These are phyloP conservation scores for Myxozyma melibiosi DNA, from an alignment of 805 yeast species.

Conservation along the genomic window DNA sequence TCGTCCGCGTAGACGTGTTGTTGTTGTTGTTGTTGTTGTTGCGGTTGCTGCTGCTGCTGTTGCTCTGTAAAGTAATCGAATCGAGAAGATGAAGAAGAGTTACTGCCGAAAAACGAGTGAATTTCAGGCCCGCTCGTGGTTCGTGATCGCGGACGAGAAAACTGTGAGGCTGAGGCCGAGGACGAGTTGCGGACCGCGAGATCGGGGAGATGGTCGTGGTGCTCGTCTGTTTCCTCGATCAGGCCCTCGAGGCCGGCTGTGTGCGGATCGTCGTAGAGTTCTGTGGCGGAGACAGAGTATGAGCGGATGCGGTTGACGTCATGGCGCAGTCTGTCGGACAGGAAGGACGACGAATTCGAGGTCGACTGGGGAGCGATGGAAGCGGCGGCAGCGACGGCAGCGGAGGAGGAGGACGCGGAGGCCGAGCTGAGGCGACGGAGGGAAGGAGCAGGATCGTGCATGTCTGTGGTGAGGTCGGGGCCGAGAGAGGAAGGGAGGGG, in stretches of 20 bases:
- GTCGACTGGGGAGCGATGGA: constrained; percentile 5
- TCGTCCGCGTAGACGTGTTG: constrained; percentile 21
- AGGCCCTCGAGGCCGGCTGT: constrained; percentile 19
- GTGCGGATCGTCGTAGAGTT: constrained; percentile 24
- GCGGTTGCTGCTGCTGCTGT: background rate
- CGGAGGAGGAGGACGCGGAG: background rate
- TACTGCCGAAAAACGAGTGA: constrained; percentile 27
- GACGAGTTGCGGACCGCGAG: background rate
- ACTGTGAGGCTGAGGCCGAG: background rate
- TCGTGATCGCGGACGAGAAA: constrained; percentile 29
- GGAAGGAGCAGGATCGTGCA: background rate
- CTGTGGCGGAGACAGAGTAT: constrained; percentile 33
- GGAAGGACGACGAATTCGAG: constrained; percentile 7
- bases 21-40: constrained; percentile 33
- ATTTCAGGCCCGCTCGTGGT: constrained; percentile 32
- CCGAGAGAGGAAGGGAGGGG: constrained; percentile 3
- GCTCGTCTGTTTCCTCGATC: constrained; percentile 27
- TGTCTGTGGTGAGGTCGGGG: constrained; percentile 3
- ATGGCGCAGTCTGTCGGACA: constrained; percentile 23
- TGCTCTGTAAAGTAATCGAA: constrained; percentile 37
- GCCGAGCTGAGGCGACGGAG: background rate
- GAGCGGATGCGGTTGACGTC: constrained; percentile 33
- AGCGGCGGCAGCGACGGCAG: background rate
- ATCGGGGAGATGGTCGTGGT: constrained; percentile 16
- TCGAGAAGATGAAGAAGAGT: constrained; percentile 28